Evolutionary conservation across 1,139 yeast species (phyloP), one percentile per base, ranked within the genome.

Genomic region (Suhomyces ambrosiae): DNA sequence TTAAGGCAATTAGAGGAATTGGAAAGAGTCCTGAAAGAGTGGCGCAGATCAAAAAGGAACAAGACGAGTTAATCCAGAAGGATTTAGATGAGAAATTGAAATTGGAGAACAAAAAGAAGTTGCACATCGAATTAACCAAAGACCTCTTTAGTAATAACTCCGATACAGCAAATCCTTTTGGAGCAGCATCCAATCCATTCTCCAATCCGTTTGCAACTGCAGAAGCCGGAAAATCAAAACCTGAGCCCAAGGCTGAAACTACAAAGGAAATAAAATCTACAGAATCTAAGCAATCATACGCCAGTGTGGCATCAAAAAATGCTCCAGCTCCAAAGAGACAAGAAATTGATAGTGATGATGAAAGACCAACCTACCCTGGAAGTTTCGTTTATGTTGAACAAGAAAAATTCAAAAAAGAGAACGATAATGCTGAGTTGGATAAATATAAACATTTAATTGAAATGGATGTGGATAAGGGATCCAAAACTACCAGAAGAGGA

Each of bases 1-100:
- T 88, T 3, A 77, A 84, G 50, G 88, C 86, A 22, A 67, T 89
- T 33, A 70, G 96, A 56, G 96, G 94, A 4, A 69, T 89, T 3
- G 65, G 71, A 42, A 80, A 81, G 49, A 86, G 82, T 52, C 76
- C 79, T 2, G 63, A 53, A 8, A 66, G 68, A 37, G 68, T 80
- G 40, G 64, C 64, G 3, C 53, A 61, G 42, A 52, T 74, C 37
- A 61, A 68, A 48, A 50, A 54, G 16, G 74, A 70, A 40, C 63
- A 66, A 22, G 65, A 66, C 9, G 64, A 60, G 1, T 62, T 53
- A 4, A 44, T 65, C 2, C 64, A 68, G 35, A 56, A 61, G 24
- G 61, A 46, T 9, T 43, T 56, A 37, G 56, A 57, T 19, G 54
- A 50, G 15, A 50, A 55, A 47, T 46, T 57, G 35, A 40, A 44